Conservation (phyloP, 1,139 yeast genomes). For the Komagataea norvegica region DNA sequence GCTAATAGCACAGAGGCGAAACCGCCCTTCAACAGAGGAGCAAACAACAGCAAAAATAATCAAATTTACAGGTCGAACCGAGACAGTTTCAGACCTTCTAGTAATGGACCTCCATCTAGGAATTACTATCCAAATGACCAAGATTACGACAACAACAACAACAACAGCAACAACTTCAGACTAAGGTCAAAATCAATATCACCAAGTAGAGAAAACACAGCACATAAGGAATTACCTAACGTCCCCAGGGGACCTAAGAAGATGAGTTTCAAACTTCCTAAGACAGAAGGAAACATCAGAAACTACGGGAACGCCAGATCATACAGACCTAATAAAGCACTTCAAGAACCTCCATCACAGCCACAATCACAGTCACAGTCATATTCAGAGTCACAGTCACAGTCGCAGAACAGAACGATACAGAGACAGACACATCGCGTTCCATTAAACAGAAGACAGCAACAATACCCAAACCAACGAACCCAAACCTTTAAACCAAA, state of each 20-base stretch:
- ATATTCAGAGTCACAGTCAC: background rate
- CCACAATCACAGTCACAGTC: background rate
- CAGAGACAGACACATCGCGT: no score
- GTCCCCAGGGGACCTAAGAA: constrained; percentile 26
- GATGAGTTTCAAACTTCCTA: constrained; percentile 19
- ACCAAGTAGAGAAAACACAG: constrained; percentile 8
- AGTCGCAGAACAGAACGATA: no score
- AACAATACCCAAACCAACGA: background rate
- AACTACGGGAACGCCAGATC: constrained; percentile 3
- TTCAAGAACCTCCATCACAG: constrained; percentile 1
- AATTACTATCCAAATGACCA: no score
- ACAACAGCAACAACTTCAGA: background rate
- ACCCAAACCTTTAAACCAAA: background rate
- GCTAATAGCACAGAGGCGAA: background rate
- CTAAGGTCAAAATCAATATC: constrained; percentile 5
- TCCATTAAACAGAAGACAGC: background rate
- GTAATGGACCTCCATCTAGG: background rate
- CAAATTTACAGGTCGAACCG: background rate
- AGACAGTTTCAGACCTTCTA: background rate
- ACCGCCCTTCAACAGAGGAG: background rate
- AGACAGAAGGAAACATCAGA: constrained; percentile 13
- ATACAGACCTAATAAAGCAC: constrained; percentile 4
- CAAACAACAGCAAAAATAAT: background rate
- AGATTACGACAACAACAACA: background rate
- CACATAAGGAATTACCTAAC: constrained; percentile 5